Percentiles rank a stretch among this genome's conserved stretches.
phyloP scores from a whole-genome alignment of 257 asterid species.

The Handroanthus guayacan region DNA sequence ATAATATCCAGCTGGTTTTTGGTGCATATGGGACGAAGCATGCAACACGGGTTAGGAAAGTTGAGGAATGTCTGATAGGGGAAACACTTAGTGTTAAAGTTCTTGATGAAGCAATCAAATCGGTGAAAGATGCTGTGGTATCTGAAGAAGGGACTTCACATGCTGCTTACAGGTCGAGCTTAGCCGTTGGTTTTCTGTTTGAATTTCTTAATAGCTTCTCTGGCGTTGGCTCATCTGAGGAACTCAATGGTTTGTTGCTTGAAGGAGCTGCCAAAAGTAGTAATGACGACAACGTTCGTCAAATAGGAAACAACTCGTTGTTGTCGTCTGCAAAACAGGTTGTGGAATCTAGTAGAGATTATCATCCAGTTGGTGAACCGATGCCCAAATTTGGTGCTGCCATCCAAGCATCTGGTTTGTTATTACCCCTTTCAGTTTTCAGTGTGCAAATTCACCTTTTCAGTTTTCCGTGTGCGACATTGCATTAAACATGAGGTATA shows the following conservation, averaged over 20 bases:
- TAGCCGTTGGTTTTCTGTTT: constrained; percentile 61
- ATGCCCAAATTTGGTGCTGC: constrained; percentile 61
- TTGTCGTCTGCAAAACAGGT: constrained; percentile 67
- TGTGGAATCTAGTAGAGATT: constrained; percentile 54
- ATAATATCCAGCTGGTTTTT: constrained; percentile 48
- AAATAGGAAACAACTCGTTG: constrained; percentile 35
- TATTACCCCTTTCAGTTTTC: constrained; percentile 18
- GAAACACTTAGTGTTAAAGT: constrained; percentile 42
- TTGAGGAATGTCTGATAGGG: constrained; percentile 58
- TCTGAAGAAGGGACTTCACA: constrained; percentile 64
- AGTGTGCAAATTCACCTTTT: neutral
- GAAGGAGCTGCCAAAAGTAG: constrained; percentile 26
- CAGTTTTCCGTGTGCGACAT: too few relatives aligned
- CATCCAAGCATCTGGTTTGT: constrained; percentile 76
- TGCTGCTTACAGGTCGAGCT: constrained; percentile 60
- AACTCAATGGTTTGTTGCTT: neutral
- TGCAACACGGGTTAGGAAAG: constrained; percentile 56
- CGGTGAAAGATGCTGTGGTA: constrained; percentile 57
- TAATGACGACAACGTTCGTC: constrained; percentile 27
- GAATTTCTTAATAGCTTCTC: constrained; percentile 53
- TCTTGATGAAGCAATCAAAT: constrained; percentile 52
- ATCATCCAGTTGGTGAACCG: constrained; percentile 79
- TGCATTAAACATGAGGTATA: too few relatives aligned
- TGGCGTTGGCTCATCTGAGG: constrained; percentile 26
- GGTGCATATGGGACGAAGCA: constrained; percentile 68